Percentiles rank a stretch among this genome's conserved stretches.
Evolutionary conservation across 78 protist species (phyloP).

Genomic region (Planoprotostelium fungivorum): DNA sequence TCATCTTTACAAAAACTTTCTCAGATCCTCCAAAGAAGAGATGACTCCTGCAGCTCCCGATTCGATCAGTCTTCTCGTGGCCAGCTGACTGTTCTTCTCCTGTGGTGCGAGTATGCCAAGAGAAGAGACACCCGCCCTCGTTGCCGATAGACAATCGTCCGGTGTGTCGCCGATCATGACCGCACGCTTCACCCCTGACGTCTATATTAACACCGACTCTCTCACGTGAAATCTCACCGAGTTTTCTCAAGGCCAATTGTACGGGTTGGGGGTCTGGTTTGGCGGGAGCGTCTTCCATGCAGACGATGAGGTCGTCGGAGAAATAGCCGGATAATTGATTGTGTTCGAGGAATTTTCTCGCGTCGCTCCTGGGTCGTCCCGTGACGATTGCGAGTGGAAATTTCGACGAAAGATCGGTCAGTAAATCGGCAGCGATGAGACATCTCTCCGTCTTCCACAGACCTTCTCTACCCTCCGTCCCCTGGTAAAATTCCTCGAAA

Average conservation of each 20-base stretch:
- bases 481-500: slow-evolving; percentile 8
- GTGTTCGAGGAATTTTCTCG: background rate
- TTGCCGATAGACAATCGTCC: background rate
- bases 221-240: background rate
- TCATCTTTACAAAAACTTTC: background rate
- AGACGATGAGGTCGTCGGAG: background rate
- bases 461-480: background rate
- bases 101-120: slow-evolving; percentile 10
- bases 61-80: background rate
- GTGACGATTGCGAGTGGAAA: slow-evolving; percentile 4
- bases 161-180: slow-evolving; percentile 6
- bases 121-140: background rate
- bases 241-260: background rate
- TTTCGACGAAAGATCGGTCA: background rate
- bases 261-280: slow-evolving; percentile 7
- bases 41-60: background rate
- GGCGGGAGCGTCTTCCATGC: background rate
- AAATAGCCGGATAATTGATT: background rate
- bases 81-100: background rate
- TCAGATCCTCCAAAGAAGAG: background rate
- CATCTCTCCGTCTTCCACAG: background rate
- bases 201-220: background rate
- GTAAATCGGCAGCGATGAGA: background rate
- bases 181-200: background rate
- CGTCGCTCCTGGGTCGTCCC: slow-evolving; percentile 2